Conservation (phyloP, 2,329 filamentous ascomycete genomes). For the Xylaria sp. region DNA sequence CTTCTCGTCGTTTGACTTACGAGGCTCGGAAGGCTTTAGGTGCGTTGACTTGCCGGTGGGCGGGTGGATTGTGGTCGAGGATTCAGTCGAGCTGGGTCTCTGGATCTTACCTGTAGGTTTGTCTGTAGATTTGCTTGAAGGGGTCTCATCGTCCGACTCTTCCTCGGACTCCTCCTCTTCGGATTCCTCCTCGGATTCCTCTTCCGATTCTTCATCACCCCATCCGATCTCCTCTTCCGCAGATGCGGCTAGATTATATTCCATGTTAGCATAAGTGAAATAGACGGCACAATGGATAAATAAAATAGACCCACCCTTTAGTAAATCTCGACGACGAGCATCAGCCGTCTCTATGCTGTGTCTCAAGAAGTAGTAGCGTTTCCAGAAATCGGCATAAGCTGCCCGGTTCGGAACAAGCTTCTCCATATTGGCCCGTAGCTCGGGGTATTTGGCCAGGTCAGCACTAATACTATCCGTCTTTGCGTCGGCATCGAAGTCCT, state of each 20-base stretch:
- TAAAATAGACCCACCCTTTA: slow-evolving; percentile 77
- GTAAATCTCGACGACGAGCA: slow-evolving; percentile 83
- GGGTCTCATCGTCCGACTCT: slow-evolving; percentile 53
- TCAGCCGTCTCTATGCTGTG: slow-evolving; percentile 95
- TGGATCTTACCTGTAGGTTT: slow-evolving; percentile 55
- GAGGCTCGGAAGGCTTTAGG: slow-evolving; percentile 73
- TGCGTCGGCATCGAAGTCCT: slow-evolving; percentile 80
- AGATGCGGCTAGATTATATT: slow-evolving; percentile 65
- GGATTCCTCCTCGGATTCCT: slow-evolving; percentile 59
- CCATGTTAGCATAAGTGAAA: slow-evolving; percentile 49
- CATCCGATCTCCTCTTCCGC: slow-evolving; percentile 77
- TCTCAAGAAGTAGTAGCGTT: slow-evolving; percentile 92
- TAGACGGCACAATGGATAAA: slow-evolving; percentile 23
- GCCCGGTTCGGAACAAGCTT: slow-evolving; percentile 92
- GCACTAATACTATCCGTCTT: slow-evolving; percentile 86
- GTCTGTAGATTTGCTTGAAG: slow-evolving; percentile 35
- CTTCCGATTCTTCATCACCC: slow-evolving; percentile 56
- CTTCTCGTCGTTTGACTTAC: slow-evolving; percentile 86
- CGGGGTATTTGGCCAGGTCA: slow-evolving; percentile 87
- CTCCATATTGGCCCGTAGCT: slow-evolving; percentile 91
- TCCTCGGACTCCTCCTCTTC: slow-evolving; percentile 78
- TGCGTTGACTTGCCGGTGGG: slow-evolving; percentile 52
- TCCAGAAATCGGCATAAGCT: slow-evolving; percentile 92
- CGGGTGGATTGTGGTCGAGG: slow-evolving; percentile 71
- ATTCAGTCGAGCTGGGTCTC: slow-evolving; percentile 61